phyloP scores from a whole-genome alignment of 2,329 filamentous ascomycete species.

The Pleoardoris graminearum region DNA sequence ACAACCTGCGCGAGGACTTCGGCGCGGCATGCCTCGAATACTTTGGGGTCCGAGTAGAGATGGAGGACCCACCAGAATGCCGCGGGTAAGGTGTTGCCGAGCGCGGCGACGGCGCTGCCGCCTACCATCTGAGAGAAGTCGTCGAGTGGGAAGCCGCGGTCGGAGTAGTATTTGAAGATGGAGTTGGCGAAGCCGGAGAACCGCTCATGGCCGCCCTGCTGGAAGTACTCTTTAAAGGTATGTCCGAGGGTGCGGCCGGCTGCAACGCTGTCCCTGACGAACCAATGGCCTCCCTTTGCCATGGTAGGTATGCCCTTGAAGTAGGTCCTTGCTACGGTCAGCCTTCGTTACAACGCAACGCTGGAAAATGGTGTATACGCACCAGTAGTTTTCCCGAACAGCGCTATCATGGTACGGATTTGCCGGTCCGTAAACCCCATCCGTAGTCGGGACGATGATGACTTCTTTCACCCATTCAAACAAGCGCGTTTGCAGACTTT shows the following conservation, averaged over 20 bases:
- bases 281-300: neutral
- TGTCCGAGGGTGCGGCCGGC: constrained; percentile 10
- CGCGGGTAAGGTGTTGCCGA: constrained; percentile 45
- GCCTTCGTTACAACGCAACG: neutral
- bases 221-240: constrained; percentile 44
- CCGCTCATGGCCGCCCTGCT: constrained; percentile 33
- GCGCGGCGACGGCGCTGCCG: constrained; percentile 31
- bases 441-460: constrained; percentile 39
- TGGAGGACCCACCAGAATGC: constrained; percentile 47
- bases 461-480: constrained; percentile 30
- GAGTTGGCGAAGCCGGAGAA: constrained; percentile 35
- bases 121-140: constrained; percentile 47
- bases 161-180: constrained; percentile 4
- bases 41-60: constrained; percentile 36
- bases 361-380: no score
- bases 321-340: constrained; percentile 22
- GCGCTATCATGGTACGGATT: constrained; percentile 42
- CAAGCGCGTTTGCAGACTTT: neutral
- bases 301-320: constrained; percentile 6
- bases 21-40: constrained; percentile 34
- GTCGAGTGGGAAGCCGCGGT: constrained; percentile 31
- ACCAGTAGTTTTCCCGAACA: constrained; percentile 42
- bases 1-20: constrained; percentile 16
- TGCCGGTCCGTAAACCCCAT: constrained; percentile 43
- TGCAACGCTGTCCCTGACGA: constrained; percentile 26